Evolutionary conservation across 257 asterid genomes (phyloP), one percentile per base, ranked within the genome.

Genomic region (Salvia rosmarinus): DNA sequence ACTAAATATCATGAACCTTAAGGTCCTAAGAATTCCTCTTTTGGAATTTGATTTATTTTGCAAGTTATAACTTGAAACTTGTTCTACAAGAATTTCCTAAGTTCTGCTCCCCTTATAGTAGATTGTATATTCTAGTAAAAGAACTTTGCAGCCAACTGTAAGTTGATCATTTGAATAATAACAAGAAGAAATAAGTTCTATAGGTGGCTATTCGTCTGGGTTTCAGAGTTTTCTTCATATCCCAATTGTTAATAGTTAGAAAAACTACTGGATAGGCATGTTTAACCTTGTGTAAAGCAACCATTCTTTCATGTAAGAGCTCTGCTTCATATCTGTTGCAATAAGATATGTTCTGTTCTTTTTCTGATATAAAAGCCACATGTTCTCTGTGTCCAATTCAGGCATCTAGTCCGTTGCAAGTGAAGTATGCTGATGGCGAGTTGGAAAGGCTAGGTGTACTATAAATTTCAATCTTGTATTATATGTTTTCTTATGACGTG

Each of bases 381-480:
- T 77, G 74, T 71, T 79, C 68, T 79, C 79, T 82, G 16, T 74
- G 59, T 86, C 73, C 77, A 77, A 83, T 79, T 70, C 95, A 91
- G 97, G 97, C 95, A 67, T 88, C 98, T 77, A 89, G 90, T 84
- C 95, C 96, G 61, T 82, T 92, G 95, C 98, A 92, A 89, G 98
- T 92, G 86, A 92, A 89, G 89, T 92, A 89, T 83, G 98, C 96
- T 39, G 98, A 92, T 80, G 98, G 96, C 84, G 96, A 90, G 82
- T 86, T 90, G 93, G 96, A 90, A 85, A 85, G 95, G 79, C 91
- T 90, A 88, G 96, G 96, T 90, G 76, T 71, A 55, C 71, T 50
- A 34, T 60, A 25, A 70, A 58, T 75, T 79, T 71, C 39, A 19
- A 72, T 56, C 39, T 49, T 30, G 11, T 58, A 72, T 39, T 37